Evolutionary conservation across 352 stramenopile species (phyloP), one percentile per base, ranked within the genome.

Genomic region (Pythium biforme): DNA sequence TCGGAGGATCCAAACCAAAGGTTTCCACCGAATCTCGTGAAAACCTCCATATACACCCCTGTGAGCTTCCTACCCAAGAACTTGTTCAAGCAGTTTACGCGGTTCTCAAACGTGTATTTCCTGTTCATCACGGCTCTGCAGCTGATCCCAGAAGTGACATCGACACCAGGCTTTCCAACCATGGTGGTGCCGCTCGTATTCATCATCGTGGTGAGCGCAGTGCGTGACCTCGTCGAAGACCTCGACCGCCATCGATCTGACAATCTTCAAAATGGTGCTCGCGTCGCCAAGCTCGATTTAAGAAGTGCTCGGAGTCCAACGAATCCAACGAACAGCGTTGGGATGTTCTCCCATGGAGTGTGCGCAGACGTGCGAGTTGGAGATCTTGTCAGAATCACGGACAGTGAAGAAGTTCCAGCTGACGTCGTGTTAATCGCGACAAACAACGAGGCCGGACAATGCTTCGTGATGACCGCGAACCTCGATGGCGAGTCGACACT

Each of bases 61-160:
- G 74, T 74, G 71, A 90, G 83, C 53, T 90, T 88, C 52, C 14
- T 90, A 0, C 64, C 78, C 22, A 90, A 90, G 53, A 90, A 90
- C 55, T 45, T 88, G 19, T 88, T 90, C 62, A 90, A 90, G 59
- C 81, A 90, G 64, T 90, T 88, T 53, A 81, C 75, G 4, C 88
- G 91, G 19, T 87, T 96, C 50, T 94, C 90, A 31, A 97, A 97
- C 61, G 56, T 95, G 37, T 97, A 97, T 72, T 97, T 97, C 55
- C 71, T 97, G 2, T 77, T 94, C 52, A 95, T 97, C 59, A 90
- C 85, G 23, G 79, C 77, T 15, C 69, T 97, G 17, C 88, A 97
- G 49, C 48, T 90, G n/a, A 72, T 96, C 23, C 84, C 83, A 27
- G 62, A 85, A 48, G 88, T 97, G 33, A 95, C 86, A 15, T 94